Conservation (phyloP, 2,329 filamentous ascomycete species). For the Fusarium mexicanum region DNA sequence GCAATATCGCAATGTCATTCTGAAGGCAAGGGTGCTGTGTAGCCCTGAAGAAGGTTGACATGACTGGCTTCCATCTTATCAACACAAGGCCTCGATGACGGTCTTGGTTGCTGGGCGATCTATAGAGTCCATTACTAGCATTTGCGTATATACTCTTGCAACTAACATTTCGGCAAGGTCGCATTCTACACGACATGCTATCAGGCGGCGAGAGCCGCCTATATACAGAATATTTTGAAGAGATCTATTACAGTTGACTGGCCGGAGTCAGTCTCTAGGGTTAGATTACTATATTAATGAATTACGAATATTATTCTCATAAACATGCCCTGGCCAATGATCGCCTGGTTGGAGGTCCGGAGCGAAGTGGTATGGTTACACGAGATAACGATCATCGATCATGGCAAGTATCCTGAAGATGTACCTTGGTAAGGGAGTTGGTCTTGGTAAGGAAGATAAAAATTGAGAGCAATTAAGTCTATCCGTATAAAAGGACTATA, state of each 20-base stretch:
- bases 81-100: not conserved
- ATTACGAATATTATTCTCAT: constrained; percentile 1
- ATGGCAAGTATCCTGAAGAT: not conserved
- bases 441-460: not conserved
- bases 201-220: not conserved
- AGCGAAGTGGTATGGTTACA: not conserved
- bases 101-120: not conserved
- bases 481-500: not conserved
- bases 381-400: not conserved
- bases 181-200: not conserved
- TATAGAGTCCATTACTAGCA: not conserved
- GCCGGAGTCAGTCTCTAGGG: not conserved
- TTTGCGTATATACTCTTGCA: not conserved
- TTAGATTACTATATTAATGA: constrained; percentile 14
- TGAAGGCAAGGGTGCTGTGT: constrained; percentile 73
- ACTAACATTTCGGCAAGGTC: not conserved
- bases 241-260: not conserved
- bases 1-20: constrained; percentile 70
- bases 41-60: constrained; percentile 50
- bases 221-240: not conserved
- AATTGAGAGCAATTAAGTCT: not conserved
- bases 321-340: not conserved
- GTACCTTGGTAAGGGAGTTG: not conserved
- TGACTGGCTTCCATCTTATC: not conserved
- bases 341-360: not conserved